A percentile compares a stretch with the other conserved stretches of the same genome.
These are phyloP conservation scores for Lippia alba DNA, from an alignment of 305 asterid species.

Conservation along the genomic window DNA sequence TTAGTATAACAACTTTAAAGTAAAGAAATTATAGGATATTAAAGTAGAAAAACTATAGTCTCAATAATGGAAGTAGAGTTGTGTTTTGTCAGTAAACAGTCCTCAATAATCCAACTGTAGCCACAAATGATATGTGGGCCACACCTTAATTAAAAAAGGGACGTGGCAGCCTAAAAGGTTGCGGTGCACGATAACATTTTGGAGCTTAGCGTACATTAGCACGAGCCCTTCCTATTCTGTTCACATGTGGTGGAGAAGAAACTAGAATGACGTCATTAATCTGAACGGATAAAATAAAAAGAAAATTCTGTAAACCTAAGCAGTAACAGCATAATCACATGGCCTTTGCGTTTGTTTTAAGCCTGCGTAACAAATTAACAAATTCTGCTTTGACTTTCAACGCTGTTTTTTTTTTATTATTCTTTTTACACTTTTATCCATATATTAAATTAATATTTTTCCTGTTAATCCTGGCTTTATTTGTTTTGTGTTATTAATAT, in stretches of 20 bases:
- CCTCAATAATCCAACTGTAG: neutral
- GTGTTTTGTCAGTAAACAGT: neutral
- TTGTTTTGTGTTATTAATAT: neutral
- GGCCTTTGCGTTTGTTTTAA: slow-evolving; percentile 46
- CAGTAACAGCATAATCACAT: slow-evolving; percentile 35
- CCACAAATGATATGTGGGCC: slow-evolving; percentile 30
- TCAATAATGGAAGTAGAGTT: too few relatives aligned
- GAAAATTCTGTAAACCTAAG: slow-evolving; percentile 31
- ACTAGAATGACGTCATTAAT: slow-evolving; percentile 39
- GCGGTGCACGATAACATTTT: slow-evolving; percentile 40
- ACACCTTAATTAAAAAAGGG: neutral
- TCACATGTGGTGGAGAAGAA: slow-evolving; percentile 34
- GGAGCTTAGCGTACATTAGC: slow-evolving; percentile 40
- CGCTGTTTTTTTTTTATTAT: neutral
- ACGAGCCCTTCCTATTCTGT: slow-evolving; percentile 37
- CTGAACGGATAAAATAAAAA: slow-evolving; percentile 1
- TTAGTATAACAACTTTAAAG: too few relatives aligned
- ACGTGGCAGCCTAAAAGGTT: slow-evolving; percentile 42
- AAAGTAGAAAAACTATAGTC: too few relatives aligned
- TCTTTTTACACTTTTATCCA: slow-evolving; percentile 19
- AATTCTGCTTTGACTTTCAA: slow-evolving; percentile 47
- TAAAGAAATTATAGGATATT: too few relatives aligned
- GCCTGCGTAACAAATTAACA: slow-evolving; percentile 33
- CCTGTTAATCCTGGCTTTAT: neutral
- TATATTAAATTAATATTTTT: too few relatives aligned